phyloP scores from a whole-genome alignment of 2,329 filamentous ascomycete species.

The Coleophoma eucalyptorum region DNA sequence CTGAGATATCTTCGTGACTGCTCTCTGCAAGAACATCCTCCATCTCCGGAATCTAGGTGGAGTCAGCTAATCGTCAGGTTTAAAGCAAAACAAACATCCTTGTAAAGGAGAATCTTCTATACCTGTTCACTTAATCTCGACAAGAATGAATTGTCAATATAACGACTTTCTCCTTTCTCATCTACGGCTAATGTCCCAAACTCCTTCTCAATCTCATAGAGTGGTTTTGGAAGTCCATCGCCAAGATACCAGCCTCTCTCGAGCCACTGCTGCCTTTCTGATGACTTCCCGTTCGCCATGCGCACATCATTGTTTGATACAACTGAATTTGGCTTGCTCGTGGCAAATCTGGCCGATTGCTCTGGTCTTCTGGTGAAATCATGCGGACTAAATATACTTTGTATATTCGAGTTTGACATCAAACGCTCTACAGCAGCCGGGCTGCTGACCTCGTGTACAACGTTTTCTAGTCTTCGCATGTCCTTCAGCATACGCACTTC shows the following conservation, averaged over 20 bases:
- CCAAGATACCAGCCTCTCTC: conserved; percentile 16
- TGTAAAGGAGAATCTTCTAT: too few relatives aligned
- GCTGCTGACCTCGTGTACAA: conserved; percentile 66
- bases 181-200: conserved; percentile 67
- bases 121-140: conserved; percentile 71
- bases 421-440: conserved; percentile 41
- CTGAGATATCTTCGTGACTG: too few relatives aligned
- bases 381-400: too few relatives aligned
- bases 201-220: conserved; percentile 37
- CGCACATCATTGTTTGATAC: conserved; percentile 7
- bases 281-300: conserved; percentile 9
- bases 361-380: too few relatives aligned
- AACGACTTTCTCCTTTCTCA: conserved; percentile 63
- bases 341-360: too few relatives aligned
- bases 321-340: conserved; percentile 16
- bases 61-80: too few relatives aligned
- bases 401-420: conserved; percentile 19
- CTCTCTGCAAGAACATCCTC: conserved; percentile 24
- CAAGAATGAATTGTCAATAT: conserved; percentile 76
- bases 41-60: conserved; percentile 20
- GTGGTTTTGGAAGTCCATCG: conserved; percentile 18
- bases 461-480: conserved; percentile 68
- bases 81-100: too few relatives aligned
- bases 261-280: conserved; percentile 18
- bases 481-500: conserved; percentile 70